Percentiles rank a stretch among this genome's conserved stretches.
Conservation (phyloP, 2,329 filamentous ascomycete genomes). For the Fusarium continuum region DNA sequence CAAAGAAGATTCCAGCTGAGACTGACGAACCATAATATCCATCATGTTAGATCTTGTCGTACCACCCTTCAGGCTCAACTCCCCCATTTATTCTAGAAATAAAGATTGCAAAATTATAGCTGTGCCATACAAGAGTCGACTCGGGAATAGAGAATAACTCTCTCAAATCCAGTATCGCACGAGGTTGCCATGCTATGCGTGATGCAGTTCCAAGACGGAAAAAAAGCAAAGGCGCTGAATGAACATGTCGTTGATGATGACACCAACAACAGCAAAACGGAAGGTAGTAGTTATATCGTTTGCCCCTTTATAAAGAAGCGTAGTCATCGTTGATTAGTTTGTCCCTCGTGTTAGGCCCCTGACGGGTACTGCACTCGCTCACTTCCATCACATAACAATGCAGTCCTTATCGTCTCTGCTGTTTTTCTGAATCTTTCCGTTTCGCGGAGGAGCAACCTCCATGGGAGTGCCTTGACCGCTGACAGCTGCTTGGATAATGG, state of each 20-base stretch:
- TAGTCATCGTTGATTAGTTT: slow-evolving; percentile 38
- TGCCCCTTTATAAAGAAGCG: neutral
- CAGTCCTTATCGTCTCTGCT: slow-evolving; percentile 65
- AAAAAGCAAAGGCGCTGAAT: slow-evolving; percentile 20
- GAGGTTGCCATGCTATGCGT: slow-evolving; percentile 16
- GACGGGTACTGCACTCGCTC: slow-evolving; percentile 1
- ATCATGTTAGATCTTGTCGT: slow-evolving; percentile 15
- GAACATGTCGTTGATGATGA: slow-evolving; percentile 3
- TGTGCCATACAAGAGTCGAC: slow-evolving; percentile 8
- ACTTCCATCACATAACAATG: slow-evolving; percentile 60
- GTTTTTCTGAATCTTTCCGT: slow-evolving; percentile 61
- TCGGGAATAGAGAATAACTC: slow-evolving; percentile 27
- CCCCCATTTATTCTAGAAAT: slow-evolving; percentile 19
- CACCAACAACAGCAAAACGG: neutral
- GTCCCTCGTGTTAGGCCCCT: slow-evolving; percentile 18
- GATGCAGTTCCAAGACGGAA: slow-evolving; percentile 28
- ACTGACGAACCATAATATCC: neutral
- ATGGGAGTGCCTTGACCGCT: slow-evolving; percentile 64
- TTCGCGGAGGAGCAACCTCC: slow-evolving; percentile 63
- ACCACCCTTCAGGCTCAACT: neutral
- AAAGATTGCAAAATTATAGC: slow-evolving; percentile 15
- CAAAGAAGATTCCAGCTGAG: neutral
- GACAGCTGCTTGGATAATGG: slow-evolving; percentile 86
- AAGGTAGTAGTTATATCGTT: slow-evolving; percentile 6
- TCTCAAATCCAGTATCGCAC: slow-evolving; percentile 12